Percentiles rank a stretch among this genome's conserved stretches.
phyloP scores from a whole-genome alignment of 495 filamentous ascomycete species.

The Neurospora sp. region DNA sequence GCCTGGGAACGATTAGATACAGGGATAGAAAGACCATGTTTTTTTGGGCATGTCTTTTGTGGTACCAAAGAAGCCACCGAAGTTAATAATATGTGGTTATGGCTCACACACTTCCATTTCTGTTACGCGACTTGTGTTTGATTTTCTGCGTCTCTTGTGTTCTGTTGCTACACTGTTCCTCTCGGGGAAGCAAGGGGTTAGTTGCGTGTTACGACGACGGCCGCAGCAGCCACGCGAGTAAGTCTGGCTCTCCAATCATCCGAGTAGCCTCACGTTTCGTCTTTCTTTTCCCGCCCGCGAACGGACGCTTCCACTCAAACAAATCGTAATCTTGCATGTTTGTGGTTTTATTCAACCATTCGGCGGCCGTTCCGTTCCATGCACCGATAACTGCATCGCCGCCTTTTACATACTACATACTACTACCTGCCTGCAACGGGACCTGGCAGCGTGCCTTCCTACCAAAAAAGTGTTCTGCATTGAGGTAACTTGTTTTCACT shows the following conservation, averaged over 20 bases:
- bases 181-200: background rate
- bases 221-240: background rate
- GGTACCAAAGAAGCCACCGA: background rate
- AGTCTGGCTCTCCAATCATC: background rate
- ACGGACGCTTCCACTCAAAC: background rate
- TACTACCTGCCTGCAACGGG: background rate
- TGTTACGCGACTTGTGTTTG: background rate
- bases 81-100: background rate
- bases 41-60: background rate
- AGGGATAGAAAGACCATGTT: background rate
- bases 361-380: background rate
- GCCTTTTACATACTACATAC: background rate
- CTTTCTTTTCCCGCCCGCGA: background rate
- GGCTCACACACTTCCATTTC: background rate
- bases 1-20: slow-evolving; percentile 9
- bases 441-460: background rate
- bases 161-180: background rate
- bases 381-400: background rate
- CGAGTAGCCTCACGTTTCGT: background rate
- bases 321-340: background rate
- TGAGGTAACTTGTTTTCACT: background rate
- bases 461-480: background rate
- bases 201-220: background rate
- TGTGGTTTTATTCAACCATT: background rate
- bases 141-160: background rate